A percentile compares a stretch with the other conserved stretches of the same genome.
Evolutionary conservation across 2,329 filamentous ascomycete genomes (phyloP).

Genomic region (Aspergillus nomiae): DNA sequence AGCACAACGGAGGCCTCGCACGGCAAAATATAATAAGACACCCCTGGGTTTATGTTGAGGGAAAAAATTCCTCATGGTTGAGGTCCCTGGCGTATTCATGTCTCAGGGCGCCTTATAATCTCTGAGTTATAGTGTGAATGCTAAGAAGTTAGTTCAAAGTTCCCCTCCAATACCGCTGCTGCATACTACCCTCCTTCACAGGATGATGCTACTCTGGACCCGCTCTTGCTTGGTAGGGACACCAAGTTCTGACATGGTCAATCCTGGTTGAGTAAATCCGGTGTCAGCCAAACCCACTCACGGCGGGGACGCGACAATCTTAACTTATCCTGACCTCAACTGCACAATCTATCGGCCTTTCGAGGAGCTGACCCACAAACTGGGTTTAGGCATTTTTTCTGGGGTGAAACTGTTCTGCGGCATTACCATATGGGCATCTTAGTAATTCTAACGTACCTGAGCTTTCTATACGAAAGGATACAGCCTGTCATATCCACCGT

Average conservation of each 20-base stretch:
- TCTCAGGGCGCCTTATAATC: not conserved
- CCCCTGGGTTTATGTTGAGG: not conserved
- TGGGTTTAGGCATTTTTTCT: not conserved
- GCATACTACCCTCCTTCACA: not conserved
- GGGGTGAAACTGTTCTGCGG: accelerated
- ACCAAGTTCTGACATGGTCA: not conserved
- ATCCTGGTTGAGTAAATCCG: not conserved
- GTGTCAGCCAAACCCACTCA: not conserved
- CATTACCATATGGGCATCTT: not conserved
- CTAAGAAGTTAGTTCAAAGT: not conserved
- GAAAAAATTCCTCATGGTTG: not conserved
- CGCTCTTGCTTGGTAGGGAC: not conserved
- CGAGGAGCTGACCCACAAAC: too few relatives aligned
- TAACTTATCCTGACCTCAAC: not conserved
- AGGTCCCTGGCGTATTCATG: not conserved
- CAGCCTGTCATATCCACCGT: not conserved
- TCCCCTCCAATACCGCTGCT: not conserved
- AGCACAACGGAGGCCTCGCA: not conserved
- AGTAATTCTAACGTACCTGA: not conserved
- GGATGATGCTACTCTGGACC: not conserved
- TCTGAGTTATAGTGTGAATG: not conserved
- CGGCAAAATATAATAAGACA: not conserved
- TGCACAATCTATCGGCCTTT: not conserved
- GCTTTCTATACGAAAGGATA: not conserved
- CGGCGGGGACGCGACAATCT: not conserved